Evolutionary conservation across 2,329 filamentous ascomycete genomes (phyloP).

Genomic region (Sporothrix mexicana): DNA sequence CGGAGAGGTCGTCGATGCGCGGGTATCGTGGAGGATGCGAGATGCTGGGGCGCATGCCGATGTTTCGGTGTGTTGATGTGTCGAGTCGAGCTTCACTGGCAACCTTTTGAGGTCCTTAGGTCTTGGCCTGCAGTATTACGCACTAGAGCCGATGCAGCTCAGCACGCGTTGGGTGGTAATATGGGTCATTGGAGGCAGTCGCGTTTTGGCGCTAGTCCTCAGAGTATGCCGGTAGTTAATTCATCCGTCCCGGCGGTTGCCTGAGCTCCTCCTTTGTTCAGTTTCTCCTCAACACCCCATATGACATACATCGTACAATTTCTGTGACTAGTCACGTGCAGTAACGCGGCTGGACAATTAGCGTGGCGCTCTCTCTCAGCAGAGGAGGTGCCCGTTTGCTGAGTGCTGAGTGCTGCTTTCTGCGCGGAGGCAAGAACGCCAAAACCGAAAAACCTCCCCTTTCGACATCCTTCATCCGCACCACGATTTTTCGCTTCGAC

Average conservation of each 20-base stretch:
- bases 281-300: no score
- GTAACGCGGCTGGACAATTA: slow-evolving; percentile 15
- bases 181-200: not conserved
- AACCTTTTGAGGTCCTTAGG: slow-evolving; percentile 7
- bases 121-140: not conserved
- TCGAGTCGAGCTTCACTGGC: not conserved
- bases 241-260: slow-evolving; percentile 23
- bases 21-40: not conserved
- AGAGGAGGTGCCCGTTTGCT: slow-evolving; percentile 22
- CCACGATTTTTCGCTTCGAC: not conserved
- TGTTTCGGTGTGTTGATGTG: not conserved
- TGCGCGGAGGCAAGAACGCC: slow-evolving; percentile 20
- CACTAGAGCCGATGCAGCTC: slow-evolving; percentile 29
- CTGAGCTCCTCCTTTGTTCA: no score
- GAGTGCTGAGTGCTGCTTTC: not conserved
- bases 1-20: not conserved
- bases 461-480: slow-evolving; percentile 7
- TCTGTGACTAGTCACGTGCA: slow-evolving; percentile 22
- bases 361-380: slow-evolving; percentile 16
- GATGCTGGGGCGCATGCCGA: not conserved
- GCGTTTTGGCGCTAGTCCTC: slow-evolving; percentile 1
- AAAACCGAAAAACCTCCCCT: slow-evolving; percentile 2
- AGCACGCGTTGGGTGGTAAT: slow-evolving; percentile 2
- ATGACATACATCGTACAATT: not conserved
- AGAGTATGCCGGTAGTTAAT: not conserved